Conservation (phyloP, 257 asterid species). For the Parsonsia alboflavescens region DNA sequence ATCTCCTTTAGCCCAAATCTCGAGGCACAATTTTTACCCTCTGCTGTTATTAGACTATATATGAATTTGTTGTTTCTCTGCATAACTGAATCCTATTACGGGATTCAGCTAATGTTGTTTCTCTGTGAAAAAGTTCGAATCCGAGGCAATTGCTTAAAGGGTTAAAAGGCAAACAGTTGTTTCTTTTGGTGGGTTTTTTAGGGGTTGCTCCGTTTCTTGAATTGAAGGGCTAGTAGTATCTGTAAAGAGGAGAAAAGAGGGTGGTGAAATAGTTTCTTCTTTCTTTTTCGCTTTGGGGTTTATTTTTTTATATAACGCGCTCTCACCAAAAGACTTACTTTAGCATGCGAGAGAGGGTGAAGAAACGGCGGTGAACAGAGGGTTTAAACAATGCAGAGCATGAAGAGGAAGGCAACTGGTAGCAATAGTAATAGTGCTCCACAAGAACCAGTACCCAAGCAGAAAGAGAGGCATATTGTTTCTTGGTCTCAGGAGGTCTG, state of each 20-base stretch:
- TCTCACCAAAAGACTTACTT: slow-evolving; percentile 41
- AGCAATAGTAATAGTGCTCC: slow-evolving; percentile 21
- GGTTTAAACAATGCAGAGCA: slow-evolving; percentile 50
- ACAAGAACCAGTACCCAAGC: slow-evolving; percentile 41
- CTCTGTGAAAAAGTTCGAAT: slow-evolving; percentile 40
- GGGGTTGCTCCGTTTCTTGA: slow-evolving; percentile 24
- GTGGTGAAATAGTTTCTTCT: slow-evolving; percentile 36
- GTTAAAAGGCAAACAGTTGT: slow-evolving; percentile 36
- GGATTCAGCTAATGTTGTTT: slow-evolving; percentile 19
- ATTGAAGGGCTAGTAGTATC: slow-evolving; percentile 14
- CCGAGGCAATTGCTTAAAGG: slow-evolving; percentile 45
- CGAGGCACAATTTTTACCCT: slow-evolving; percentile 41
- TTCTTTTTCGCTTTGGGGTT: slow-evolving; percentile 20
- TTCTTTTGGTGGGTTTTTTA: slow-evolving; percentile 38
- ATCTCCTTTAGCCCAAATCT: slow-evolving; percentile 40
- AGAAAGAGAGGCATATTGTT: slow-evolving; percentile 89
- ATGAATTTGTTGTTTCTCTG: neutral
- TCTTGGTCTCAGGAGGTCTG: slow-evolving; percentile 99
- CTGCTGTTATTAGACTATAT: neutral
- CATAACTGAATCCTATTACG: slow-evolving; percentile 19
- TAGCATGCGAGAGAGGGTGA: slow-evolving; percentile 68
- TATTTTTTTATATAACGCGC: slow-evolving; percentile 37
- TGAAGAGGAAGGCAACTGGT: slow-evolving; percentile 47
- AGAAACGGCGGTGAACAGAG: slow-evolving; percentile 22
- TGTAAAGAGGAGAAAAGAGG: slow-evolving; percentile 36